phyloP scores from a whole-genome alignment of 2,329 filamentous ascomycete species.

The Neonectria sp. region DNA sequence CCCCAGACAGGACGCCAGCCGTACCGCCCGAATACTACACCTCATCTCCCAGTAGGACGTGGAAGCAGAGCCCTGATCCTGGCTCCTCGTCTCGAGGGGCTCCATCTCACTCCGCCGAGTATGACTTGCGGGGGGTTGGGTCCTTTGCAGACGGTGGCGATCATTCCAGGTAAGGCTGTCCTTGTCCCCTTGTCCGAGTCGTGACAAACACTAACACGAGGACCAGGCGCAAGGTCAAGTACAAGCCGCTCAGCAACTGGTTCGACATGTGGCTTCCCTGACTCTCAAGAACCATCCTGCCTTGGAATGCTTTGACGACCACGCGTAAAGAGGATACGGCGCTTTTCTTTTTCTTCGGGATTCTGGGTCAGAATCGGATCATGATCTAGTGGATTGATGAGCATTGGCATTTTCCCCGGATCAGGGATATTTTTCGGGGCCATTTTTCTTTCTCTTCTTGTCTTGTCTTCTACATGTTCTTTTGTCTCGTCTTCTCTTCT shows the following conservation, averaged over 20 bases:
- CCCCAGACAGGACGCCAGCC: slow-evolving; percentile 32
- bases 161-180: slow-evolving; percentile 20
- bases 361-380: slow-evolving; percentile 1
- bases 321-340: not conserved
- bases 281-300: slow-evolving; percentile 21
- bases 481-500: slow-evolving; percentile 8
- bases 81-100: slow-evolving; percentile 36
- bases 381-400: not conserved
- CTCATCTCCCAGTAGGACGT: slow-evolving; percentile 26
- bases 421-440: not conserved
- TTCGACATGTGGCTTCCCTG: slow-evolving; percentile 47
- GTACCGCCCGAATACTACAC: slow-evolving; percentile 35
- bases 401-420: slow-evolving; percentile 3
- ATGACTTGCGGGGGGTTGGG: slow-evolving; percentile 44
- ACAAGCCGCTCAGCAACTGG: slow-evolving; percentile 48
- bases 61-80: slow-evolving; percentile 12
- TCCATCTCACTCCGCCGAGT: slow-evolving; percentile 31
- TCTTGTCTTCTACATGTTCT: slow-evolving; percentile 4
- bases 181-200: not conserved
- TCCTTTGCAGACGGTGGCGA: slow-evolving; percentile 38
- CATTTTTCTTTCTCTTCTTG: slow-evolving; percentile 2
- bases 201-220: slow-evolving; percentile 1
- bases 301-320: slow-evolving; percentile 7
- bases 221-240: slow-evolving; percentile 43
- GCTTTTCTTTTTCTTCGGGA: not conserved